Conservation (phyloP, 23 red algal genomes). For the Gracilariopsis chorda region DNA sequence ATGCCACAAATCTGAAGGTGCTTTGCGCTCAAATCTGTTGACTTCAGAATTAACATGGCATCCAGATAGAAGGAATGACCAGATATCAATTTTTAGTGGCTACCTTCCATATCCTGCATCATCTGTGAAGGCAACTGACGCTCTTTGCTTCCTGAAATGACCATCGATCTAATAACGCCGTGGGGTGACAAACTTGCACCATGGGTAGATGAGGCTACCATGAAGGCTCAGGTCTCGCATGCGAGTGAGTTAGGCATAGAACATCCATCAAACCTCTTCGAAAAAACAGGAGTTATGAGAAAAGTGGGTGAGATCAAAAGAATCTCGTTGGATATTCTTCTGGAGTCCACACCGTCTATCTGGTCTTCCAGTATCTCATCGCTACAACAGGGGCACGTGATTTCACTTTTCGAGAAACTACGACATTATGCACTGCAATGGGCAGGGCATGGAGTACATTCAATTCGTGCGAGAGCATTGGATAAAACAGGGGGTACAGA, state of each 20-base stretch:
- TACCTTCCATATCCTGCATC: neutral
- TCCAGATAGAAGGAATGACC: neutral
- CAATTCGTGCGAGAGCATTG: too few species aligned
- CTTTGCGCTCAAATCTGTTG: slow-evolving; percentile 14
- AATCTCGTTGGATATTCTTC: neutral
- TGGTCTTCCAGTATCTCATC: slow-evolving; percentile 4
- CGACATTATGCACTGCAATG: neutral
- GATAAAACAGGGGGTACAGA: too few species aligned
- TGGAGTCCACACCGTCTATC: slow-evolving; percentile 24
- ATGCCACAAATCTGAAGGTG: neutral
- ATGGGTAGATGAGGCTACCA: slow-evolving; percentile 60
- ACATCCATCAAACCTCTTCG: neutral
- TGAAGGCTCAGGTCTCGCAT: slow-evolving; percentile 49
- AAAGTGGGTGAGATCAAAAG: slow-evolving; percentile 18
- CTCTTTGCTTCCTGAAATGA: slow-evolving; percentile 22
- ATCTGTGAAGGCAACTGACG: neutral
- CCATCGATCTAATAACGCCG: slow-evolving; percentile 21
- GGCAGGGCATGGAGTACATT: too few species aligned
- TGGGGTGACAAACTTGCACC: slow-evolving; percentile 43
- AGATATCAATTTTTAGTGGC: slow-evolving; percentile 22
- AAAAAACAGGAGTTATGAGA: slow-evolving; percentile 10
- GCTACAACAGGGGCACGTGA: slow-evolving; percentile 31
- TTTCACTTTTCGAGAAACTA: neutral
- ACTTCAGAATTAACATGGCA: neutral
- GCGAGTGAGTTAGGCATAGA: neutral